These are phyloP conservation scores for Diaporthe capsici DNA, from an alignment of 2,329 filamentous ascomycete genomes.

Conservation along the genomic window DNA sequence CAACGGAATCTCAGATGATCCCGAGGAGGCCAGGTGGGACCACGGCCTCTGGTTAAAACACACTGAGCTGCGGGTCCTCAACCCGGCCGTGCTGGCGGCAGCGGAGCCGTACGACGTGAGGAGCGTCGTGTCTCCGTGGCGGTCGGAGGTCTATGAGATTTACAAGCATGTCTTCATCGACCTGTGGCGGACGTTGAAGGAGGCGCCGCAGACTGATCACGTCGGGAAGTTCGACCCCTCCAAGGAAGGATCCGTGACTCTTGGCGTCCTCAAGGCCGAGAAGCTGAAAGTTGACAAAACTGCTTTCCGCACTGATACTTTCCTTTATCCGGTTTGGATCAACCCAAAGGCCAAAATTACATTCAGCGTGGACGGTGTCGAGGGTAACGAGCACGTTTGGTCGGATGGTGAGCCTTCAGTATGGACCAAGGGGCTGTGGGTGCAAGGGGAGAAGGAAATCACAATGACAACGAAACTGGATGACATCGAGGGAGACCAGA, in stretches of 20 bases:
- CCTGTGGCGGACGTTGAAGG: conserved; percentile 38
- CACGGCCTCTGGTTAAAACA: conserved; percentile 38
- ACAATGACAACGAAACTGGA: conserved; percentile 34
- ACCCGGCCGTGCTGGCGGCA: conserved; percentile 13
- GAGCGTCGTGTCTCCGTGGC: conserved; percentile 39
- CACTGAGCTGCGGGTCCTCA: conserved; percentile 37
- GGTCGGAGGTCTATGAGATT: conserved; percentile 39
- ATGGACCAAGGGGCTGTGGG: conserved; percentile 42
- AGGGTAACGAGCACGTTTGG: conserved; percentile 25
- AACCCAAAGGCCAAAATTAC: conserved; percentile 21
- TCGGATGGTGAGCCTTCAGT: conserved; percentile 28
- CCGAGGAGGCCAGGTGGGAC: conserved; percentile 31
- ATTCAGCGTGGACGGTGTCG: conserved; percentile 15
- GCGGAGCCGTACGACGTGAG: conserved; percentile 30
- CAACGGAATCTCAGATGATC: conserved; percentile 31
- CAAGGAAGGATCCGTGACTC: conserved; percentile 35
- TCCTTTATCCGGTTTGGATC: conserved; percentile 41
- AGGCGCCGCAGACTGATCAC: background rate
- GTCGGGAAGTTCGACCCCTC: conserved; percentile 39
- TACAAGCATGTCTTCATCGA: conserved; percentile 43
- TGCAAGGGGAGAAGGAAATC: conserved; percentile 30
- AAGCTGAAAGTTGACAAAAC: conserved; percentile 32
- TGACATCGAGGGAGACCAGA: conserved; percentile 23
- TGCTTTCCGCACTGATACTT: conserved; percentile 39
- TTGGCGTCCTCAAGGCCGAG: conserved; percentile 32